Conservation (phyloP, 208 protist species). For the Trypanosoma rangeli region DNA sequence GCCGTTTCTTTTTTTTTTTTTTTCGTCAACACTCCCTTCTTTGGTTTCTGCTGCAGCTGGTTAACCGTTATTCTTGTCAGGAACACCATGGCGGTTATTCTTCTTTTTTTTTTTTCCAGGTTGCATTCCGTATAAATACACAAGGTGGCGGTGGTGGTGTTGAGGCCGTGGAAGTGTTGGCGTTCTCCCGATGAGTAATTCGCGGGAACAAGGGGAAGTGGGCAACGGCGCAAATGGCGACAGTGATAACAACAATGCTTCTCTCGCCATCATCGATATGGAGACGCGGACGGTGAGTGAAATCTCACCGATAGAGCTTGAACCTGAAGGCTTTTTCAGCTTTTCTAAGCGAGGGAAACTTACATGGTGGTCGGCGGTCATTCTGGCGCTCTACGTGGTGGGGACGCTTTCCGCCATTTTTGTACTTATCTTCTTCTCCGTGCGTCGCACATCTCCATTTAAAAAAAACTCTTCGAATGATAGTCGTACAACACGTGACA, state of each 20-base stretch:
- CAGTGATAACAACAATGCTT: neutral
- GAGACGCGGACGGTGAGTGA: constrained; percentile 1
- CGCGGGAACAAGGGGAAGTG: neutral
- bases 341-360: constrained; percentile 35
- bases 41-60: neutral
- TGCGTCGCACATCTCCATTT: constrained; percentile 18
- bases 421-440: constrained; percentile 30
- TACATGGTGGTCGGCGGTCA: constrained; percentile 44
- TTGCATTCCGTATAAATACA: neutral
- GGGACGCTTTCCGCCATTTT: constrained; percentile 34
- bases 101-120: neutral
- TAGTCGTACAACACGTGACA: constrained; percentile 22
- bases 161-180: neutral
- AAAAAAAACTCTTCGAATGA: constrained; percentile 5
- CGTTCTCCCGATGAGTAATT: neutral
- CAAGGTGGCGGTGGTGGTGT: neutral
- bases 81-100: neutral
- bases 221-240: neutral
- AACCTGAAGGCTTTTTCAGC: constrained; percentile 28
- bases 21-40: neutral
- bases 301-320: neutral
- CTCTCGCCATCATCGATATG: neutral
- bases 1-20: neutral
- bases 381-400: constrained; percentile 31
- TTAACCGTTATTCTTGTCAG: neutral